Base-by-base conservation (phyloP, 768 basidiomycete species). In the Baorangia bicolor region DNA sequence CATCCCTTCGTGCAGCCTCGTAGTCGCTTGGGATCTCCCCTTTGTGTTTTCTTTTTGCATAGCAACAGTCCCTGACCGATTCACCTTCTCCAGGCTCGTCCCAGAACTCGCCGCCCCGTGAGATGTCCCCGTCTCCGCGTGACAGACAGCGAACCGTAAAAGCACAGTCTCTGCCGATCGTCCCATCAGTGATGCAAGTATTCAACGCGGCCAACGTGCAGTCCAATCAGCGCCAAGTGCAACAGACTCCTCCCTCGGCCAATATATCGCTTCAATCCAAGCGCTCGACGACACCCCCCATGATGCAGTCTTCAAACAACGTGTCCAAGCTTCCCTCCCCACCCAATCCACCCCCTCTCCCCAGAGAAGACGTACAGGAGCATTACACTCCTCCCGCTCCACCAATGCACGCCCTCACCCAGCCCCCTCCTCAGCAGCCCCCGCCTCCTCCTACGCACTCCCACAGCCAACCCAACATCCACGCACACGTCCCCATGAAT, bases 81-180 rank as follows among this genome's bases (percentile, higher is more conserved):
- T 35, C 47, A 9, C 30, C 41, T 14, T 2, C 50, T n/a, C n/a
- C 54, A 66, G 66, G n/a, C 46, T 45, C 63, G 16, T 51, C 60
- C 55, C 69, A 69, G 64, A 67, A 60, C 57, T 68, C 72, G 12
- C 72, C 70, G 0, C 74, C 77, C 43, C 75, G 76, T 31, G 77
- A 78, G 53, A 69, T 71, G 59, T 74, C 77, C 33, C 76, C 77
- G 2, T 78, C 77, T 1, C 77, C 77, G 30, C 72, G 73, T 18
- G 74, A 77, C 49, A 80, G 72, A 73, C 85, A 70, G 56, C 77
- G 87, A 35, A 74, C 82, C 11, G 63, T 77, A 23, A 87, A 87
- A 62, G 64, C 83, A 1, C 81, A 83, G 58, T 84, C 86, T 0
- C 77, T 87, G 75, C 83, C 86, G 54, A 72, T 82, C 65, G 82